Evolutionary conservation across 177 flowering plant species (phyloP).

Genomic region (Vitis hybrid): DNA sequence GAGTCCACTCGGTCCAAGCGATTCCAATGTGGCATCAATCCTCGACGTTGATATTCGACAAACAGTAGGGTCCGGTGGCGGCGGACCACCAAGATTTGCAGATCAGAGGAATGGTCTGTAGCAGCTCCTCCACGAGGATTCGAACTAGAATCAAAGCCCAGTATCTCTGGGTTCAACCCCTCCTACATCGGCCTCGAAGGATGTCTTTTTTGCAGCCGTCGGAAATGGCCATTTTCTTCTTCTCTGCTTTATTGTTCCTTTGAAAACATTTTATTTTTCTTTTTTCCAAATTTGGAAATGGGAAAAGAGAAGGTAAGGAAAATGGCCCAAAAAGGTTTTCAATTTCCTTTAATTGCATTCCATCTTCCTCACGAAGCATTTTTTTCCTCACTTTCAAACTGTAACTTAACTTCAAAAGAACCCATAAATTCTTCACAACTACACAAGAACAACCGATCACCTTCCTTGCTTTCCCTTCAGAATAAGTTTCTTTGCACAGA

Average conservation of each 20-base stretch:
- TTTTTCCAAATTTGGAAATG: too few relatives aligned
- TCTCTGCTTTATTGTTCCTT: neutral
- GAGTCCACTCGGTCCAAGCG: conserved; percentile 1
- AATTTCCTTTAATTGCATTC: too few relatives aligned
- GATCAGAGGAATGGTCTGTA: conserved; percentile 14
- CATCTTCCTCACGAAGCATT: too few relatives aligned
- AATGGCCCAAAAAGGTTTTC: too few relatives aligned
- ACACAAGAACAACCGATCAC: conserved; percentile 74
- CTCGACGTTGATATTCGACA: conserved; percentile 22
- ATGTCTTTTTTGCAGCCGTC: neutral
- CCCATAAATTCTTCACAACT: conserved; percentile 47
- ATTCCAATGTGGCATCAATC: conserved; percentile 21
- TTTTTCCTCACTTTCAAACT: too few relatives aligned
- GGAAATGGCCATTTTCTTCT: neutral
- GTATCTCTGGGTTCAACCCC: too few relatives aligned
- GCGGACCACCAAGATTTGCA: conserved; percentile 22
- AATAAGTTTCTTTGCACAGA: conserved; percentile 63
- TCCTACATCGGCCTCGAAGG: conserved; percentile 7
- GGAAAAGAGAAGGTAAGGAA: too few relatives aligned
- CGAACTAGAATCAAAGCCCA: conserved; percentile 12
- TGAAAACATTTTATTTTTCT: too few relatives aligned
- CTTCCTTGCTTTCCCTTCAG: conserved; percentile 75
- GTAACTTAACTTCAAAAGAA: too few relatives aligned
- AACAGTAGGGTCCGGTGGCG: conserved; percentile 22
- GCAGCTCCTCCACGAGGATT: conserved; percentile 12